A percentile compares a stretch with the other conserved stretches of the same genome.
phyloP scores from a whole-genome alignment of 2,329 filamentous ascomycete species.

The Pseudogymnoascus sp. region DNA sequence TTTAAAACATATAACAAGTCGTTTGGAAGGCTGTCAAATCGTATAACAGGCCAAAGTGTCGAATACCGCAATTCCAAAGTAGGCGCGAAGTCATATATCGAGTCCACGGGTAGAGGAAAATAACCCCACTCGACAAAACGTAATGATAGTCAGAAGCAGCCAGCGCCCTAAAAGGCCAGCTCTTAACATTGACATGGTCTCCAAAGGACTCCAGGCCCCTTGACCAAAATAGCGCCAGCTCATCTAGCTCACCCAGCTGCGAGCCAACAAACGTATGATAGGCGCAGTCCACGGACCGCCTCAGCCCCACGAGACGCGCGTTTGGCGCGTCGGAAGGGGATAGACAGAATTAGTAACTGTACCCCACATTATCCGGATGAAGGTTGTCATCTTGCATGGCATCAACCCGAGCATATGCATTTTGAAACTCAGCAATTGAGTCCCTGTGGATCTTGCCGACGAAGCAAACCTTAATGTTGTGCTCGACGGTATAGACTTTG shows the following conservation, averaged over 20 bases:
- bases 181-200: background rate
- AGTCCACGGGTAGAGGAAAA: background rate
- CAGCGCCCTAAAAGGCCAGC: background rate
- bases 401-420: background rate
- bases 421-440: background rate
- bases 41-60: background rate
- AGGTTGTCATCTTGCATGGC: no score
- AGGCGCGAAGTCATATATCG: background rate
- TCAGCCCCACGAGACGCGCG: background rate
- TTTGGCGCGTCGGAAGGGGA: background rate
- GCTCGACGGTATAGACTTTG: conserved; percentile 25
- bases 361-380: no score
- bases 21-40: background rate
- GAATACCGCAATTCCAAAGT: background rate
- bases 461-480: conserved; percentile 21
- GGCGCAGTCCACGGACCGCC: background rate
- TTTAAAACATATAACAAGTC: background rate
- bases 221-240: background rate
- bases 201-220: background rate
- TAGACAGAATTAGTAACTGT: background rate
- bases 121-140: background rate
- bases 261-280: background rate
- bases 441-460: conserved; percentile 17
- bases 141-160: background rate
- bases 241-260: background rate